Evolutionary conservation across 176 grass and related monocot genomes (phyloP).

Genomic region (Aegilops speltoides): DNA sequence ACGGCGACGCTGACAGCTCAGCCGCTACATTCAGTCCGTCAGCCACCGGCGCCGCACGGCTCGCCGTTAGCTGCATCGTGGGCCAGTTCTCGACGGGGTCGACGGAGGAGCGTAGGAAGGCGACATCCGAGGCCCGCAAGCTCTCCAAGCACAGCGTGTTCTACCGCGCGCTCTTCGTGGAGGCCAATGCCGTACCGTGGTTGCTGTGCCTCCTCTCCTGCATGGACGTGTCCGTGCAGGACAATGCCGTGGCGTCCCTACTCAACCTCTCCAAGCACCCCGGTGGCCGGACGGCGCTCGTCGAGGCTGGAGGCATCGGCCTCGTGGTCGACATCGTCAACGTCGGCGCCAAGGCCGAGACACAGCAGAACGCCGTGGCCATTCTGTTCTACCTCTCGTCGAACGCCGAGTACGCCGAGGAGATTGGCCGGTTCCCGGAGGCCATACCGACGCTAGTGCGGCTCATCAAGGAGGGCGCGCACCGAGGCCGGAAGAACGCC

Average conservation of each 20-base stretch:
- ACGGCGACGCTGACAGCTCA: constrained; percentile 26
- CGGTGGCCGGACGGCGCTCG: constrained; percentile 45
- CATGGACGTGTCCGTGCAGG: constrained; percentile 60
- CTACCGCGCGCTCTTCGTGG: constrained; percentile 57
- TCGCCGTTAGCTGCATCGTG: constrained; percentile 45
- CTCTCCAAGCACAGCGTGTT: constrained; percentile 67
- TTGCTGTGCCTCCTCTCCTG: constrained; percentile 66
- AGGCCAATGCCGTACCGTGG: constrained; percentile 73
- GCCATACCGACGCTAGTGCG: constrained; percentile 69
- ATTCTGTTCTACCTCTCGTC: constrained; percentile 86
- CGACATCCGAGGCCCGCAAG: constrained; percentile 73
- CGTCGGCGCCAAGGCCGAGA: constrained; percentile 43
- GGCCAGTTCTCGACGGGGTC: constrained; percentile 45
- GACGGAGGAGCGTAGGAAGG: constrained; percentile 50
- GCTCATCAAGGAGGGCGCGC: constrained; percentile 51
- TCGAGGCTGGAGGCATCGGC: constrained; percentile 58
- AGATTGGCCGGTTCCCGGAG: constrained; percentile 68
- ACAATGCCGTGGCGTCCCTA: constrained; percentile 57
- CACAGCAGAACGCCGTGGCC: constrained; percentile 74
- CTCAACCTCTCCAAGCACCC: constrained; percentile 85
- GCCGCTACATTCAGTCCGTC: constrained; percentile 23
- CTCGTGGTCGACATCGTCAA: constrained; percentile 77
- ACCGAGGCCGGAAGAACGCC: constrained; percentile 62
- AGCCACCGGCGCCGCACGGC: constrained; percentile 36
- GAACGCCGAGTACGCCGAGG: constrained; percentile 40